Evolutionary conservation across 2,329 filamentous ascomycete genomes (phyloP).

Genomic region (Macroventuria anomochaeta): DNA sequence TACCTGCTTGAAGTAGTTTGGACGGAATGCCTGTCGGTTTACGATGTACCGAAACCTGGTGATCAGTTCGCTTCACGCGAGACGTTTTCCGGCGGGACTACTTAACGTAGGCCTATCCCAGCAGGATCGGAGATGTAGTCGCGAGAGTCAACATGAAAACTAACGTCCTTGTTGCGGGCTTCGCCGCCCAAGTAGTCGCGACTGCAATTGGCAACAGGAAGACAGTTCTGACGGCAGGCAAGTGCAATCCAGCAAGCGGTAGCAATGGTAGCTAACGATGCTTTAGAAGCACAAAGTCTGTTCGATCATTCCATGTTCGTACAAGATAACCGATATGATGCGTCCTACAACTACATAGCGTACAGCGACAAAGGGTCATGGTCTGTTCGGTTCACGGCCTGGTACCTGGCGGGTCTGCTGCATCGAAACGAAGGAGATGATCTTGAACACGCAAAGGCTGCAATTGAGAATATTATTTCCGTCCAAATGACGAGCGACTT

Average conservation of each 20-base stretch:
- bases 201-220: constrained; percentile 2
- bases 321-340: constrained; percentile 50
- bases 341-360: constrained; percentile 52
- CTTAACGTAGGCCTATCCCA: not conserved
- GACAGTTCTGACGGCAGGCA: not conserved
- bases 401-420: constrained; percentile 51
- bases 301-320: constrained; percentile 27
- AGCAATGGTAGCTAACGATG: not conserved
- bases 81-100: constrained; percentile 3
- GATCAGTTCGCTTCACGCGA: not conserved
- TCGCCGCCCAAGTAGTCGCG: constrained; percentile 1
- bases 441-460: constrained; percentile 45
- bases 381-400: constrained; percentile 54
- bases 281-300: constrained; percentile 18
- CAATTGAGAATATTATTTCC: constrained; percentile 45
- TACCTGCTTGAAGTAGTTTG: constrained; percentile 2
- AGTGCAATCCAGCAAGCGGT: not conserved
- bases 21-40: not conserved
- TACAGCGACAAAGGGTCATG: constrained; percentile 54
- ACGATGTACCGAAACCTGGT: constrained; percentile 3
- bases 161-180: not conserved
- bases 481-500: constrained; percentile 49
- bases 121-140: not conserved
- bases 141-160: not conserved
- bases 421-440: constrained; percentile 48